Percentiles rank a stretch among this genome's conserved stretches.
Evolutionary conservation across 202 grass and related monocot species (phyloP).

Genomic region (Hordeum pubiflorum): DNA sequence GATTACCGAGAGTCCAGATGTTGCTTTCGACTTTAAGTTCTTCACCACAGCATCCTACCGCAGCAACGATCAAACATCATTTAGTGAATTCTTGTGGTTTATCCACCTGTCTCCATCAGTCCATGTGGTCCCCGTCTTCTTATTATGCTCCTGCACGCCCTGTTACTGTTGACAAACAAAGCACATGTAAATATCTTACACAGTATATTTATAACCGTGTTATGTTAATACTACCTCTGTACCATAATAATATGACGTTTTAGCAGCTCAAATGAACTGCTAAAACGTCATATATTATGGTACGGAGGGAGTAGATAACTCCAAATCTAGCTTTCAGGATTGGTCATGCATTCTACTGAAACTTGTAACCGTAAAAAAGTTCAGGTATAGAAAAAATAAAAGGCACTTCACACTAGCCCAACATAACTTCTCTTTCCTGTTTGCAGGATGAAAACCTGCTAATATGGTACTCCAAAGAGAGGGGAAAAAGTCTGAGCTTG

Average conservation of each 20-base stretch:
- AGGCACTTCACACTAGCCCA: not conserved
- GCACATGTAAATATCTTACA: not conserved
- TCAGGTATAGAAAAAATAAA: not conserved
- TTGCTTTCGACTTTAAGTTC: not conserved
- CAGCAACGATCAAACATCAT: not conserved
- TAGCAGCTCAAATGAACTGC: too few species aligned
- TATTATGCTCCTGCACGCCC: not conserved
- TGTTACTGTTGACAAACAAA: conserved; percentile 1
- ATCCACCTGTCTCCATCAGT: not conserved
- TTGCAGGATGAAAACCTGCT: conserved; percentile 82
- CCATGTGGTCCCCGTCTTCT: not conserved
- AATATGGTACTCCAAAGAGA: conserved; percentile 81
- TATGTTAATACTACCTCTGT: too few species aligned
- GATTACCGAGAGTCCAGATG: not conserved
- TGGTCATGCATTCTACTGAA: not conserved
- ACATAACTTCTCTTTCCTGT: not conserved
- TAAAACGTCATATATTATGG: too few species aligned
- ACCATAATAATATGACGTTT: too few species aligned
- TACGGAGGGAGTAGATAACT: too few species aligned
- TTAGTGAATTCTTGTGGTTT: not conserved
- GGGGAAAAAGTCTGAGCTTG: conserved; percentile 67
- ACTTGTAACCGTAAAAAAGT: not conserved
- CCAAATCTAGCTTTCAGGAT: not conserved
- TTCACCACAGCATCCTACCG: not conserved
- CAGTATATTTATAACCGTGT: not conserved